Evolutionary conservation across 768 basidiomycete species (phyloP), one percentile per base, ranked within the genome.

Genomic region (Termitomyces sp.): DNA sequence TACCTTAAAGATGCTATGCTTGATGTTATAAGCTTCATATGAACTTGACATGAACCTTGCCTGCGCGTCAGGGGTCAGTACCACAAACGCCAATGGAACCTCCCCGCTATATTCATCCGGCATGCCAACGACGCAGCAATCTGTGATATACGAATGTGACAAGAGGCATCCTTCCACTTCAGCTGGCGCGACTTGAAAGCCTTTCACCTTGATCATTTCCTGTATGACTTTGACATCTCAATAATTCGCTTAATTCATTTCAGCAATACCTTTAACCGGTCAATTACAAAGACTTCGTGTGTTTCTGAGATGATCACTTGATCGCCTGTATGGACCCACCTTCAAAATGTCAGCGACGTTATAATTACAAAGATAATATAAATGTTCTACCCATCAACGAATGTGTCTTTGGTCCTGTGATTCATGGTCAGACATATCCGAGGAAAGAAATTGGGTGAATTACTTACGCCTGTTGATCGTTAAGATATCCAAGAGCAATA

Each of bases 181-280:
- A 3, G 88, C 73, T 3, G 75, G 75, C 6, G 75, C 71, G 13
- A 77, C 75, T 59, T 88, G 88, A 61, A 83, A 82, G 5, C 86
- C 88, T 58, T 72, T 78, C 36, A 86, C 84, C 69, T 89, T 89
- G 66, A 89, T 72, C 31, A 88, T 77, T 71, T 88, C 86, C 84
- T 85, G 54, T 33, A 22, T 36, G 16, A 57, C 34, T 46, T 33
- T 0, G 46, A 22, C 3, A 33, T 46, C 8, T 36, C n/a, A 8
- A 27, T n/a, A 22, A 24, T 20, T 1, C 7, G 6, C 13, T 13
- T 11, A 8, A 41, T 27, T 41, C 37, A 3, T n/a, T 11, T 53
- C 12, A 48, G 49, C 39, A 65, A n/a, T 57, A 81, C 84, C 75
- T 88, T 87, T 55, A 87, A 70, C 36, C 86, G 77, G 67, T 87